Evolutionary conservation across 768 basidiomycete species (phyloP).

Genomic region (Boletus coccyginus): DNA sequence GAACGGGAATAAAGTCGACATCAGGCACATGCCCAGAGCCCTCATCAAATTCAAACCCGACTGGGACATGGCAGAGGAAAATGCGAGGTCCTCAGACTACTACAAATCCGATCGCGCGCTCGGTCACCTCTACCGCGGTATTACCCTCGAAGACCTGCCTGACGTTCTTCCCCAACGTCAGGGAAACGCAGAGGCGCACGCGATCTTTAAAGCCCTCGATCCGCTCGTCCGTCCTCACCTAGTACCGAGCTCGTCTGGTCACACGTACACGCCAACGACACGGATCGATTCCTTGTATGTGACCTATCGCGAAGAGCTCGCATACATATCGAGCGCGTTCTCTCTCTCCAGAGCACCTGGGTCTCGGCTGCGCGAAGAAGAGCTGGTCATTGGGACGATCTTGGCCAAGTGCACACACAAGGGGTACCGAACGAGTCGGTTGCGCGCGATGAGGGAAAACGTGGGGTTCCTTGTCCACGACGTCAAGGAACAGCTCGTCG

Average conservation of each 20-base stretch:
- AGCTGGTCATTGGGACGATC: background rate
- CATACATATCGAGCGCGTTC: background rate
- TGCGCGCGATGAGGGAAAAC: background rate
- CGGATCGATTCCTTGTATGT: background rate
- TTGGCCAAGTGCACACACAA: background rate
- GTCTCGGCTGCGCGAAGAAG: background rate
- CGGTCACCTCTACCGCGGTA: background rate
- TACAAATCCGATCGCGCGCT: conserved; percentile 1
- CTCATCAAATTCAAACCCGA: conserved; percentile 71
- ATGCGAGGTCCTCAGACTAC: background rate
- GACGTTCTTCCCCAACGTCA: background rate
- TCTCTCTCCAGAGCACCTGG: background rate
- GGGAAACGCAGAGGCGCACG: background rate
- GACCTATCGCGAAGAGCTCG: conserved; percentile 1
- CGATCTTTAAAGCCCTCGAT: background rate
- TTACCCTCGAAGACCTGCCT: background rate
- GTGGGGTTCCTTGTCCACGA: background rate
- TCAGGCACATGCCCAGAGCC: conserved; percentile 46
- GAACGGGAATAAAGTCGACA: conserved; percentile 61
- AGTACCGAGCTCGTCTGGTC: background rate
- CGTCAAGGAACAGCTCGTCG: background rate
- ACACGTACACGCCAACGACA: background rate
- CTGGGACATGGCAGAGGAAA: conserved; percentile 25
- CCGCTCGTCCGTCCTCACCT: background rate
- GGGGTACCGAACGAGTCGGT: background rate